Conservation (phyloP, 225 moss, liverwort and hornwort genomes). For the Straminergon stramineum region DNA sequence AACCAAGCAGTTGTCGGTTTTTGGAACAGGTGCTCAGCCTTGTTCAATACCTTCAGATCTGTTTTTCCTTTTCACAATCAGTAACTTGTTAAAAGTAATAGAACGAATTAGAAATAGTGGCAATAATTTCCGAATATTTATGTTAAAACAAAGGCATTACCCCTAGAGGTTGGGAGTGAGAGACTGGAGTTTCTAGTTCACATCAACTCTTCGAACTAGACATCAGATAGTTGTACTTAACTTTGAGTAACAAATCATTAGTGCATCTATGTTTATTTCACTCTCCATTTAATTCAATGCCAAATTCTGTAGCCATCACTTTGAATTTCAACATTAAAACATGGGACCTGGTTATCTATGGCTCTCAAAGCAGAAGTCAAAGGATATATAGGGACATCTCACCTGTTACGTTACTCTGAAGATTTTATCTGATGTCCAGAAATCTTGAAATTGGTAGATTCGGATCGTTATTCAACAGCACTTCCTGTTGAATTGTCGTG, state of each 20-base stretch:
- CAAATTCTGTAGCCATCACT: background rate
- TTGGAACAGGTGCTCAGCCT: background rate
- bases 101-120: background rate
- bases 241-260: background rate
- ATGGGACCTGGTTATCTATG: background rate
- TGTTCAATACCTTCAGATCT: slow-evolving; percentile 1
- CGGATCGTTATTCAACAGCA: slow-evolving; percentile 16
- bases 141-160: background rate
- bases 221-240: background rate
- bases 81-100: background rate
- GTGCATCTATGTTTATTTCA: background rate
- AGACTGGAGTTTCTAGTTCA: background rate
- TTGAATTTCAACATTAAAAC: background rate
- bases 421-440: slow-evolving; percentile 13
- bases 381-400: background rate
- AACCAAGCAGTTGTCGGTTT: background rate
- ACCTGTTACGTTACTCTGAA: background rate
- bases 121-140: background rate
- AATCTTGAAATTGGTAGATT: slow-evolving; percentile 16
- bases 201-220: background rate
- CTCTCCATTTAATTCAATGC: background rate
- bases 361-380: background rate
- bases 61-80: background rate
- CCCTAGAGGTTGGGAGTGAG: background rate
- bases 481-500: slow-evolving; percentile 33